A percentile compares a stretch with the other conserved stretches of the same genome.
Evolutionary conservation across 345 rosid species (phyloP).

Genomic region (Salix arbutifolia): DNA sequence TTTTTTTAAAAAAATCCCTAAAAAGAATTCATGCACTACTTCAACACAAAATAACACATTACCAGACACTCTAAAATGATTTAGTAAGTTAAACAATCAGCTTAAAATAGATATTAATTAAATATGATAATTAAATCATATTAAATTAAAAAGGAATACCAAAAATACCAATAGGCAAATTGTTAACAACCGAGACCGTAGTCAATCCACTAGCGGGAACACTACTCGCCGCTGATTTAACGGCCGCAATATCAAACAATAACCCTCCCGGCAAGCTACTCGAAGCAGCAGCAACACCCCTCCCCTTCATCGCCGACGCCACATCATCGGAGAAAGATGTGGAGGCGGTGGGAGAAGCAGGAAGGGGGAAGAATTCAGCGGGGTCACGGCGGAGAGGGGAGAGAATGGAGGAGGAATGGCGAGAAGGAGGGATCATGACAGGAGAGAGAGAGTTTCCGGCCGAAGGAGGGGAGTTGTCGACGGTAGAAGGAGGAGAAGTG

Average conservation of each 20-base stretch:
- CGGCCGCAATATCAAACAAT: slow-evolving; percentile 34
- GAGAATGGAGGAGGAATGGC: slow-evolving; percentile 48
- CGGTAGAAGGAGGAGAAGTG: slow-evolving; percentile 25
- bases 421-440: slow-evolving; percentile 90
- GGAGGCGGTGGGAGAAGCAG: slow-evolving; percentile 35
- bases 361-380: slow-evolving; percentile 4
- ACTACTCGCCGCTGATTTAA: slow-evolving; percentile 49
- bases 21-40: background rate
- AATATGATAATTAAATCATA: background rate
- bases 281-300: slow-evolving; percentile 19
- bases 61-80: background rate
- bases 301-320: slow-evolving; percentile 34
- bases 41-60: background rate
- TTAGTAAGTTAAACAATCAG: background rate
- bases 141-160: slow-evolving; percentile 22
- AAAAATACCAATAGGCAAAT: slow-evolving; percentile 55
- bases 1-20: too few relatives aligned
- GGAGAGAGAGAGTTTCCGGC: slow-evolving; percentile 63
- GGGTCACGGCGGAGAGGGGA: slow-evolving; percentile 26
- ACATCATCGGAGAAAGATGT: slow-evolving; percentile 33
- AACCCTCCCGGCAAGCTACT: slow-evolving; percentile 26
- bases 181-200: slow-evolving; percentile 61
- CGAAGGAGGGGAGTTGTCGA: slow-evolving; percentile 46
- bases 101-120: background rate
- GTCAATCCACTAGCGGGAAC: slow-evolving; percentile 64